phyloP scores from a whole-genome alignment of 805 yeast species.

The Ogataea allantospora region DNA sequence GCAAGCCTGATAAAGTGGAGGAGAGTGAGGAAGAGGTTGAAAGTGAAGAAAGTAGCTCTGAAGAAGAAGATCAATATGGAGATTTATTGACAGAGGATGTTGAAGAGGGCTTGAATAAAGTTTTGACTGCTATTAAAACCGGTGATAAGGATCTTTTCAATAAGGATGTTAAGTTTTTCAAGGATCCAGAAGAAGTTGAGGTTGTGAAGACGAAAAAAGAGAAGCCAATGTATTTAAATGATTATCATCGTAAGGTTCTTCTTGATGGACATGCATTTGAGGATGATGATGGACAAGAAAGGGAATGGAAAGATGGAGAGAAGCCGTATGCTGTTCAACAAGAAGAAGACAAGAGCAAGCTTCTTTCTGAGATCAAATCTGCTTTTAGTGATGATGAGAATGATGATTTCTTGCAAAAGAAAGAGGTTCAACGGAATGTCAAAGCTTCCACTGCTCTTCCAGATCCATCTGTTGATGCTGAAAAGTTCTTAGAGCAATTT shows the following conservation, averaged over 20 bases:
- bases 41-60: constrained; percentile 37
- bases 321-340: constrained; percentile 76
- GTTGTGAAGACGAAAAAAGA: constrained; percentile 37
- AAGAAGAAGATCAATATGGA: constrained; percentile 90
- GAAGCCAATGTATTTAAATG: constrained; percentile 86
- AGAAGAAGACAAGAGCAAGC: constrained; percentile 66
- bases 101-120: constrained; percentile 73
- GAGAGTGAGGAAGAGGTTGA: constrained; percentile 25
- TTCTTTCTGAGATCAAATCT: constrained; percentile 74
- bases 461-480: constrained; percentile 61
- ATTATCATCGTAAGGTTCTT: constrained; percentile 83
- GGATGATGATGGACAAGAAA: constrained; percentile 52
- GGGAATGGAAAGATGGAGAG: constrained; percentile 46
- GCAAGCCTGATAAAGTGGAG: constrained; percentile 11
- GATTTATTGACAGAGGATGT: constrained; percentile 84
- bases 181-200: constrained; percentile 51
- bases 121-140: constrained; percentile 63
- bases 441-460: constrained; percentile 45
- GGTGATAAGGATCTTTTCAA: constrained; percentile 68
- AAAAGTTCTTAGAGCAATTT: constrained; percentile 70
- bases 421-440: constrained; percentile 31
- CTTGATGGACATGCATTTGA: constrained; percentile 61
- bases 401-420: constrained; percentile 57
- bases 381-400: constrained; percentile 54
- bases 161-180: constrained; percentile 67